Conservation (phyloP, 257 asterid species). For the Jacaranda mimosifolia region DNA sequence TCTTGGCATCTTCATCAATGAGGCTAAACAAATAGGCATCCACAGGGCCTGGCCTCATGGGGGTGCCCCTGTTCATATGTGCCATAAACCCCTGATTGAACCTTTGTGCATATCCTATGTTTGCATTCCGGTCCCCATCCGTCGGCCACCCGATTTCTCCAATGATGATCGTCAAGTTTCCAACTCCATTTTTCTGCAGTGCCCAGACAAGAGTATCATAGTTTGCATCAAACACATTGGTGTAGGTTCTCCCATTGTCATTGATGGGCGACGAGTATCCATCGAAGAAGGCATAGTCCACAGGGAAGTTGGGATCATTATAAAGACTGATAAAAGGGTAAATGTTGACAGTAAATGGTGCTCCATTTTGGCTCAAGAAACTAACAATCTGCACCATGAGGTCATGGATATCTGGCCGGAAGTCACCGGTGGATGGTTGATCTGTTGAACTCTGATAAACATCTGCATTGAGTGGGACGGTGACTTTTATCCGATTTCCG, state of each 20-base stretch:
- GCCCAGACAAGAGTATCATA: conserved; percentile 78
- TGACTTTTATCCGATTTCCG: conserved; percentile 62
- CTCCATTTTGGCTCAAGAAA: conserved; percentile 64
- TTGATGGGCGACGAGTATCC: conserved; percentile 62
- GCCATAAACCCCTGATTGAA: conserved; percentile 79
- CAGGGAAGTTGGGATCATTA: conserved; percentile 70
- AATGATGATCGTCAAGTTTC: conserved; percentile 60
- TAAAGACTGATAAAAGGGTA: conserved; percentile 85
- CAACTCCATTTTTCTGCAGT: conserved; percentile 63
- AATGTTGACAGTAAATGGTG: conserved; percentile 77
- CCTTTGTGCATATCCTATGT: conserved; percentile 55
- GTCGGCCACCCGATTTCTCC: conserved; percentile 94
- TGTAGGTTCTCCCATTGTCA: conserved; percentile 66
- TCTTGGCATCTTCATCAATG: conserved; percentile 77
- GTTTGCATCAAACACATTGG: conserved; percentile 76
- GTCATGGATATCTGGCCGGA: conserved; percentile 61
- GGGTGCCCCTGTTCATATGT: conserved; percentile 66
- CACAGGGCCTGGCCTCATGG: conserved; percentile 72
- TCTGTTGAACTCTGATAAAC: conserved; percentile 64
- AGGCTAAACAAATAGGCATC: conserved; percentile 81
- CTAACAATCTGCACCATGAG: conserved; percentile 57
- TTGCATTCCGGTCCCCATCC: conserved; percentile 68
- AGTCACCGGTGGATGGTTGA: conserved; percentile 77
- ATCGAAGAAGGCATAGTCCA: conserved; percentile 79
- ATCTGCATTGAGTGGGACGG: conserved; percentile 77